phyloP scores from a whole-genome alignment of 2,329 filamentous ascomycete species.

The Hypoxylon sp. region DNA sequence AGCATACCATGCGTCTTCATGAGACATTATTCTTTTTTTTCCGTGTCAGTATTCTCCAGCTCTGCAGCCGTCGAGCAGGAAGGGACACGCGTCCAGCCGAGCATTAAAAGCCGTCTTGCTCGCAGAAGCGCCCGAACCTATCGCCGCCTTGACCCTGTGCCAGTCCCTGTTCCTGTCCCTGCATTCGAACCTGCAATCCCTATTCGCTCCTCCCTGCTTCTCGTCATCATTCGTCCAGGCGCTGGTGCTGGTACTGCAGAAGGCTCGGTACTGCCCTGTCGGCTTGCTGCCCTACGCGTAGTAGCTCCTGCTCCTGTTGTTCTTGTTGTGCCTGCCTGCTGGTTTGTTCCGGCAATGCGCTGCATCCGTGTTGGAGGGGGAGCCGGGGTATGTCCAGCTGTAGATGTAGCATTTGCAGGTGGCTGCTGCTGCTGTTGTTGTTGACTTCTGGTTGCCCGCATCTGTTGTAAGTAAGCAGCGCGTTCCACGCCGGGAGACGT shows the following conservation, averaged over 20 bases:
- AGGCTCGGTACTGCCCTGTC: conserved; percentile 38
- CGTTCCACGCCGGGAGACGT: conserved; percentile 44
- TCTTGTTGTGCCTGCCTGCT: conserved; percentile 22
- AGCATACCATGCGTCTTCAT: not conserved
- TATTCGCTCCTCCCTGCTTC: conserved; percentile 52
- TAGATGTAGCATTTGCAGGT: not conserved
- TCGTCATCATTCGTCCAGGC: conserved; percentile 47
- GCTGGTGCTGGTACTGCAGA: conserved; percentile 34
- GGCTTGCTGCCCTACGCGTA: conserved; percentile 14
- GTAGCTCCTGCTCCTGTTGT: conserved; percentile 11
- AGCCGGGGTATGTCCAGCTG: conserved; percentile 15
- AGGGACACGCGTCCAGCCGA: not conserved
- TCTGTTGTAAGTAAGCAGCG: conserved; percentile 44
- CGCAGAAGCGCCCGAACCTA: conserved; percentile 21
- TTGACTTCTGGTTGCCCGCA: conserved; percentile 38
- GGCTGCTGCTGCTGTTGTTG: conserved; percentile 9
- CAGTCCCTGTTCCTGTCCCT: conserved; percentile 20
- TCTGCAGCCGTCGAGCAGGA: not conserved
- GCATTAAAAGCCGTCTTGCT: not conserved
- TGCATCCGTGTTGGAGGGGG: conserved; percentile 33
- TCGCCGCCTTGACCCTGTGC: conserved; percentile 29
- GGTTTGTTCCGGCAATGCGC: conserved; percentile 40
- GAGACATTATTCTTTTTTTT: not conserved
- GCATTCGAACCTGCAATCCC: conserved; percentile 31
- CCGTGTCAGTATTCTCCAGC: not conserved